These are phyloP conservation scores for Dryadomyces quercivorus DNA, from an alignment of 2,329 filamentous ascomycete species.

Conservation along the genomic window DNA sequence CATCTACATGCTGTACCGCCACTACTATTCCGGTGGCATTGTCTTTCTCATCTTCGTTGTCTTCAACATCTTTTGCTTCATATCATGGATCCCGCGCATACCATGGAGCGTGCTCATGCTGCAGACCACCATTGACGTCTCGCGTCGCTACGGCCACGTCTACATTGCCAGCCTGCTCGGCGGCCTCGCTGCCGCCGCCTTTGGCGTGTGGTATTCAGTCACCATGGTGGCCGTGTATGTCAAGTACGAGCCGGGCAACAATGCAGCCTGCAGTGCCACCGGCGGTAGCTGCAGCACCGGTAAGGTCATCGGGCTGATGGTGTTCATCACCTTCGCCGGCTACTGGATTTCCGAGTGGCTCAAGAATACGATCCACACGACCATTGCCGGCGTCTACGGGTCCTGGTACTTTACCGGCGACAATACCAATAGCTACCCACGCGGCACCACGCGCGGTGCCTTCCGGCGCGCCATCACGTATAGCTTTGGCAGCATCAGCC, in stretches of 20 bases:
- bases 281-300: slow-evolving; percentile 56
- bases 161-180: slow-evolving; percentile 78
- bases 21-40: slow-evolving; percentile 74
- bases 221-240: slow-evolving; percentile 80
- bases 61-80: slow-evolving; percentile 73
- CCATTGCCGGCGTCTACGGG: slow-evolving; percentile 78
- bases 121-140: slow-evolving; percentile 72
- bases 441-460: slow-evolving; percentile 70
- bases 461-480: slow-evolving; percentile 74
- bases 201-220: slow-evolving; percentile 75
- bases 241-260: slow-evolving; percentile 58
- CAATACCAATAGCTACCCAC: slow-evolving; percentile 47
- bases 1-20: slow-evolving; percentile 68
- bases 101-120: slow-evolving; percentile 88
- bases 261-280: slow-evolving; percentile 37
- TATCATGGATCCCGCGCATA: slow-evolving; percentile 80
- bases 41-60: slow-evolving; percentile 75
- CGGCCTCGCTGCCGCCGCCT: slow-evolving; percentile 61
- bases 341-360: slow-evolving; percentile 93
- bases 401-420: slow-evolving; percentile 78
- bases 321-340: slow-evolving; percentile 79
- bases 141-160: slow-evolving; percentile 73
- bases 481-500: slow-evolving; percentile 80
- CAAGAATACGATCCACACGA: slow-evolving; percentile 86
- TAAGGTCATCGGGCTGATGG: slow-evolving; percentile 73